A percentile compares a stretch with the other conserved stretches of the same genome.
phyloP scores from a whole-genome alignment of 2,329 filamentous ascomycete genomes.

The Cladosporium sp. region DNA sequence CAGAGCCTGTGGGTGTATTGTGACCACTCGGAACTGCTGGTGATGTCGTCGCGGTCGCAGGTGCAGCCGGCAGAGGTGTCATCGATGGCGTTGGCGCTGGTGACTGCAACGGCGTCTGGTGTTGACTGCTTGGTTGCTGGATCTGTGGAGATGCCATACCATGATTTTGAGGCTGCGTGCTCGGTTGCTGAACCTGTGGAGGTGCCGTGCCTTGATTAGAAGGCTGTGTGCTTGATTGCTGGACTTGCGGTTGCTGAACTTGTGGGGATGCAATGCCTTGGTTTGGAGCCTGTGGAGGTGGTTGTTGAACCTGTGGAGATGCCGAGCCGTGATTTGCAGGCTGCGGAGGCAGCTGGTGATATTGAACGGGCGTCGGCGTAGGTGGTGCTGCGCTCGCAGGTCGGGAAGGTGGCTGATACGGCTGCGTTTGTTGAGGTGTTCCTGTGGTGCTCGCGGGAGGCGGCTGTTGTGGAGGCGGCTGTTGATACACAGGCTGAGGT shows the following conservation, averaged over 20 bases:
- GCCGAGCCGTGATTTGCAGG: neutral
- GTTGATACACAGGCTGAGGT: slow-evolving; percentile 1
- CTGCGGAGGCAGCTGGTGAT: neutral
- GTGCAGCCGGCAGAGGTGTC: neutral
- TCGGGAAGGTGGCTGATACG: neutral
- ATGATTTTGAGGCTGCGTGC: neutral
- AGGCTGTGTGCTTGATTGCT: slow-evolving; percentile 8
- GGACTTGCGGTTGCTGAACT: slow-evolving; percentile 2
- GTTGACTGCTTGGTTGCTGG: slow-evolving; percentile 6
- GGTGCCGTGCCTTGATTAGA: neutral
- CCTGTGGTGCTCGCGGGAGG: neutral
- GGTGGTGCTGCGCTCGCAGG: neutral
- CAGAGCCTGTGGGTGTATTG: neutral
- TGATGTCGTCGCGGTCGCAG: neutral
- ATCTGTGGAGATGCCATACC: neutral
- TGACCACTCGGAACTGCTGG: neutral
- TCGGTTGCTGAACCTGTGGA: slow-evolving; percentile 3
- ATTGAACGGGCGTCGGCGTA: neutral
- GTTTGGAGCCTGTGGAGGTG: neutral
- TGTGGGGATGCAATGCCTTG: neutral
- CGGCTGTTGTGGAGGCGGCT: neutral
- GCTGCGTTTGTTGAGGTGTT: neutral
- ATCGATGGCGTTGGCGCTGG: slow-evolving; percentile 4
- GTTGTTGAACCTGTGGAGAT: slow-evolving; percentile 5
- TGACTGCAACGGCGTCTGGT: neutral